Evolutionary conservation across 768 basidiomycete species (phyloP), one percentile per base, ranked within the genome.

Genomic region (Mrakia frigida): DNA sequence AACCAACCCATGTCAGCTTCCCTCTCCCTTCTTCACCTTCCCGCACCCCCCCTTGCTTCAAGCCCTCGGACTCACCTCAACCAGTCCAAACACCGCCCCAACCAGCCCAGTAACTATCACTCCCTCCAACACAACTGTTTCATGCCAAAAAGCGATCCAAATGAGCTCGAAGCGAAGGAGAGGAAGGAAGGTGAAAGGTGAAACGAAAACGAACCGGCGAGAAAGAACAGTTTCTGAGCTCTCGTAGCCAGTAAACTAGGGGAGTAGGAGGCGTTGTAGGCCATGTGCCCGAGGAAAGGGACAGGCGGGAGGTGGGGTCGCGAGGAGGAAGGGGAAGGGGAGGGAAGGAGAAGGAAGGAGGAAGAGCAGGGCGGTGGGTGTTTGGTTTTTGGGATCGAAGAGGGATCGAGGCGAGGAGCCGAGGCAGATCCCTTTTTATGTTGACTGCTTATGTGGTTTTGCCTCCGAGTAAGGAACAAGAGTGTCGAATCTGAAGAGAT

Each of bases 171-270:
- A 41, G 37, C 33, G 33, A 18, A 31, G 65, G 65, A 35, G 14
- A 39, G 37, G 23, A 14, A 9, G 11, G 39, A 59, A 9, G 4
- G 39, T 11, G 10, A n/a, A 61, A 6, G 21, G 23, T 14, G 31
- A n/a, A 11, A 23, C 10, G 71, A 39, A 10, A 21, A 61, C 72
- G 6, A 23, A 61, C 72, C 72, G 35, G 35, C n/a, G 6, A 14
- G 6, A 28, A 74, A 50, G 73, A 74, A 63, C n/a, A 33, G 9
- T 10, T 41, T 31, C 60, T 74, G 73, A 21, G 73, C 73, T 31
- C 41, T 25, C 16, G 73, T 61, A 13, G 59, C 59, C 4, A 74
- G 60, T 1, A 74, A 7, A 4, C 6, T 2, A 37, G 18, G 16
- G 65, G 21, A 23, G 7, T 25, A 25, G 2, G 65, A 35, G 0